Conservation (phyloP, 2,329 filamentous ascomycete genomes). For the Pyricularia sp. region DNA sequence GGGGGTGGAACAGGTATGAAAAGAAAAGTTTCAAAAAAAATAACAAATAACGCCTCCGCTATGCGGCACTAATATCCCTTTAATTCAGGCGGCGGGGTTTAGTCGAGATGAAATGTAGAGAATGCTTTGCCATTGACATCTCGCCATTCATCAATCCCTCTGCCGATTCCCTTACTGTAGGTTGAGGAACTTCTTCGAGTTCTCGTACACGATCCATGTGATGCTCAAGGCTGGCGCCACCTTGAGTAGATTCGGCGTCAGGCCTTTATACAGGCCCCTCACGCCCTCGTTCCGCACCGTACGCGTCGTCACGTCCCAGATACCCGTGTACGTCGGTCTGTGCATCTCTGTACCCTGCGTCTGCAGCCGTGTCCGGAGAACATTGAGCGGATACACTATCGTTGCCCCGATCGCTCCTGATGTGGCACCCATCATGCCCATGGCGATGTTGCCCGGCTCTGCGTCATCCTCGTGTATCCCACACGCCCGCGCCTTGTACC, state of each 20-base stretch:
- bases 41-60: neutral
- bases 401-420: conserved; percentile 87
- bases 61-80: neutral
- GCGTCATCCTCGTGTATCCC: conserved; percentile 78
- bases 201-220: conserved; percentile 89
- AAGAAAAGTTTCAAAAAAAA: neutral
- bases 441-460: conserved; percentile 69
- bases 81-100: neutral
- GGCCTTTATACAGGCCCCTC: conserved; percentile 83
- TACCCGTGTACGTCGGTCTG: conserved; percentile 80
- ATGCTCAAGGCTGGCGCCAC: conserved; percentile 94
- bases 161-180: conserved; percentile 28
- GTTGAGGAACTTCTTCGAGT: conserved; percentile 64
- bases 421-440: conserved; percentile 81
- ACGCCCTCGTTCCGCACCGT: conserved; percentile 77
- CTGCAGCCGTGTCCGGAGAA: conserved; percentile 84
- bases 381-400: conserved; percentile 91
- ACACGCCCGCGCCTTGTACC: conserved; percentile 57
- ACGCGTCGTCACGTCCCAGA: conserved; percentile 77
- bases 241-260: conserved; percentile 92
- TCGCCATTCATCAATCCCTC: neutral
- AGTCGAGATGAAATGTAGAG: neutral
- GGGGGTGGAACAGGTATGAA: neutral
- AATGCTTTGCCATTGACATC: neutral
- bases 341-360: conserved; percentile 93